Evolutionary conservation across 495 filamentous ascomycete genomes (phyloP), one percentile per base, ranked within the genome.

Genomic region (Hypoxylon fragiforme): DNA sequence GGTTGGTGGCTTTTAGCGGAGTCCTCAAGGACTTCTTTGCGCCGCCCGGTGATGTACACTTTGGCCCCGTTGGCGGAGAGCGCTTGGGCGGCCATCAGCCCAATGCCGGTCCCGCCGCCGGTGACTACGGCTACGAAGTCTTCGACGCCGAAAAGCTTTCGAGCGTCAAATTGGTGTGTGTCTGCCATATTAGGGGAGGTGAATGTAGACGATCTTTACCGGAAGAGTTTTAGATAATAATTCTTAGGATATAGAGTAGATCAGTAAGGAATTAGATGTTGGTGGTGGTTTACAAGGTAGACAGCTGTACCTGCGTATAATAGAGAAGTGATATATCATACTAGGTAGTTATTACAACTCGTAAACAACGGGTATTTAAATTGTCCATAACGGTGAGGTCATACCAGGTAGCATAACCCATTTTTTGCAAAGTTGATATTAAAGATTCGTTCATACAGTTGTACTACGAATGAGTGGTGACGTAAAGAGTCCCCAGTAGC

Each of bases 31-130:
- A 77, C 70, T 20, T 83, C 77, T 44, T 73, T 69, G 3, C 83
- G 74, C 6, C 86, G 72, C 16, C 85, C 84, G 4, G 86, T 63
- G 57, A 89, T 86, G 73, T 86, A 89, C 32, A 89, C 81, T 13
- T 68, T 64, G 24, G 86, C 85, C 8, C 86, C 86, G 64, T 86
- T 86, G 35, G 69, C 63, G 1, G 77, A 82, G 3, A 89, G 77
- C 2, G 84, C 84, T 47, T 77, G 76, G 1, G 85, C 73, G 64
- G 84, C 85, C 76, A 82, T 84, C 3, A 78, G 62, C 1, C 85
- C 85, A 57, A 87, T 84, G 3, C 84, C 70, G 1, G 69, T 57
- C 2, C 82, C 83, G 22, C 81, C 82, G 13, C 83, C 82, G 0
- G 83, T 85, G 31, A 85, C 73, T 13, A 85, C 78, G 13, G 78